Percentiles rank a stretch among this genome's conserved stretches.
These are phyloP conservation scores for Meyerozyma elateridarum DNA, from an alignment of 1,139 yeast genomes.

Conservation along the genomic window DNA sequence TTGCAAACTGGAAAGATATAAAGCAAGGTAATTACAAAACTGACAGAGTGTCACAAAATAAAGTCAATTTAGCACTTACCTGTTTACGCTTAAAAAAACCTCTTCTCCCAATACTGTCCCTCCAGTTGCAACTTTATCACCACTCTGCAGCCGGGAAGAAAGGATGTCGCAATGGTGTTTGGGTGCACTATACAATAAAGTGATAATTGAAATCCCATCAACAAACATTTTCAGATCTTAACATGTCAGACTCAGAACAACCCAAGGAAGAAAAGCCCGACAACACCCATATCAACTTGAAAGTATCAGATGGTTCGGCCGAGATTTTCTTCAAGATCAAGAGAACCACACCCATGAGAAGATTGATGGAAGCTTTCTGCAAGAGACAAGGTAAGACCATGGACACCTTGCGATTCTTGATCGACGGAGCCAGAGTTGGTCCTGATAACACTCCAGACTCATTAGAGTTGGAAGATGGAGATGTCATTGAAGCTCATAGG, in stretches of 20 bases:
- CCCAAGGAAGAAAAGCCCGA: constrained; percentile 60
- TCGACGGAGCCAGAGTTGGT: constrained; percentile 87
- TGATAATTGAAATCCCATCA: not conserved
- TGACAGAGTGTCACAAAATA: too few species aligned
- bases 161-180: not conserved
- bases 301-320: constrained; percentile 88
- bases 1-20: too few species aligned
- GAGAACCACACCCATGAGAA: constrained; percentile 84
- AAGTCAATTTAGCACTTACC: too few species aligned
- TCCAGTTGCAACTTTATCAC: too few species aligned
- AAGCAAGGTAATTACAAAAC: too few species aligned
- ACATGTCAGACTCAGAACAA: constrained; percentile 37
- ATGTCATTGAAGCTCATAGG: constrained; percentile 96
- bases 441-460: constrained; percentile 91
- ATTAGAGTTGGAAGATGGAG: constrained; percentile 91
- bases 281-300: constrained; percentile 79
- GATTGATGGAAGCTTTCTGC: constrained; percentile 97
- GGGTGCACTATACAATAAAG: not conserved
- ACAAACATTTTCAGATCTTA: too few species aligned
- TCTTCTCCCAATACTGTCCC: too few species aligned
- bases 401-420: constrained; percentile 78
- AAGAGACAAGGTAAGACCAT: constrained; percentile 93
- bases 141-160: too few species aligned
- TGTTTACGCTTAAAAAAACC: too few species aligned
- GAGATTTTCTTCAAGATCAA: constrained; percentile 96